Percentiles rank a stretch among this genome's conserved stretches.
These are phyloP conservation scores for Plasmodium inui DNA, from an alignment of 169 alveolate species.

Conservation along the genomic window DNA sequence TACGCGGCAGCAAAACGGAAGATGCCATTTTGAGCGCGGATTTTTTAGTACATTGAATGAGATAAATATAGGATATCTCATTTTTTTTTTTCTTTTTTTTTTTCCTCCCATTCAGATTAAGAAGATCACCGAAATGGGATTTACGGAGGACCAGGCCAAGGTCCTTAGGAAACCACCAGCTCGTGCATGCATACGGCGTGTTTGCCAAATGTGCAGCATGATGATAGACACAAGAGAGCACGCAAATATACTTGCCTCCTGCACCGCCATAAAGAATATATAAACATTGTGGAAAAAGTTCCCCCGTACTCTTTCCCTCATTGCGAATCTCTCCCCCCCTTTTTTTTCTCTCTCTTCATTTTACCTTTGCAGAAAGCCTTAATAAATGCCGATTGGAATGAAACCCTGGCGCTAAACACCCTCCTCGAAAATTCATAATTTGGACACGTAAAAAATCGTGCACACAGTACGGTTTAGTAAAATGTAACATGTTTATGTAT, in stretches of 20 bases:
- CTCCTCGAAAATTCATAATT: conserved; percentile 79
- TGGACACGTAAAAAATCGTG: neutral
- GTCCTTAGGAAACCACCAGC: conserved; percentile 22
- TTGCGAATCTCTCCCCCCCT: neutral
- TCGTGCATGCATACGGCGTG: neutral
- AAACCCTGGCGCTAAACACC: conserved; percentile 88
- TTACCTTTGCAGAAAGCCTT: conserved; percentile 79
- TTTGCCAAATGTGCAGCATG: neutral
- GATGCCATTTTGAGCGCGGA: conserved; percentile 71
- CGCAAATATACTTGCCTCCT: neutral
- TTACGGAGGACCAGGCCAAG: conserved; percentile 83
- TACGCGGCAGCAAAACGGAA: conserved; percentile 38
- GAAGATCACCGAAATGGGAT: conserved; percentile 84
- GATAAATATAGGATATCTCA: neutral
- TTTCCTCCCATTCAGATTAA: conserved; percentile 63
- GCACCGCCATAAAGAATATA: neutral
- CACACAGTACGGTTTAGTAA: neutral
- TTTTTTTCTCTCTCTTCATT: conserved; percentile 41
- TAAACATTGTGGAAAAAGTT: neutral
- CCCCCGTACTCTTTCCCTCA: neutral
- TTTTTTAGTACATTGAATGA: neutral
- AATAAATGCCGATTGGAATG: conserved; percentile 89
- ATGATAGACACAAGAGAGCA: neutral
- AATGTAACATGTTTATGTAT: neutral
- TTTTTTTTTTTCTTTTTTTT: neutral